Base-by-base conservation (phyloP, 2,329 filamentous ascomycete genomes). In the Penicillium sp. region DNA sequence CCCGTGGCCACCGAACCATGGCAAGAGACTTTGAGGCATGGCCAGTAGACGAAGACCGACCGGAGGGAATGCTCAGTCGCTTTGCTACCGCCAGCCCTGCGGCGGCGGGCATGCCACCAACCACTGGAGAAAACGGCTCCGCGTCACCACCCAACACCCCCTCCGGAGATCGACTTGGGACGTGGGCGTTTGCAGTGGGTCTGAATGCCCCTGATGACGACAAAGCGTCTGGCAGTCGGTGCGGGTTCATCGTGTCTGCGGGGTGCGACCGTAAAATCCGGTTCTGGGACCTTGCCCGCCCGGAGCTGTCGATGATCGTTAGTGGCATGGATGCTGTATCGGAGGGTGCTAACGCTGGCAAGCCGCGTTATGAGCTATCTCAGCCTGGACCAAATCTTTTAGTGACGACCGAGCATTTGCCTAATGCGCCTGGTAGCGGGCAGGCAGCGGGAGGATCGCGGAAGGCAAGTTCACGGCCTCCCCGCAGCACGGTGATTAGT, bases 261-360 rank as follows among this genome's bases (percentile, higher is more conserved):
- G 93, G 93, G 0, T 90, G 90, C 11, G 95, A 98, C 74, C 91
- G 90, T 76, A 95, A 90, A 74, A 84, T 99, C 19, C 86, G 95
- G 10, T 98, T 96, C 76, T 99, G 95, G 95, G 93, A 99, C 70
- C 82, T 95, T 14, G 82, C 86, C 10, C 87, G 87, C 10, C 82
- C 91, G 10, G 91, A 96, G 68, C 84, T 86, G 57, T 96, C 91
- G 41, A 81, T 83, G 55, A 84, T 97, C 14, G 88, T 96, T 62
- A 96, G 90, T 70, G 93, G 93, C 0, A 79, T 92, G 11, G 84
- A 86, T 56, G 75, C 80, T 2, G 88, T 91, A 33, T 88, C 92
- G 57, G 79, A 84, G 33, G 71, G 69, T 14, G 63, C 64, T 6
- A 55, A 65, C 5, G 65, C 64, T 26, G 64, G 67, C 22, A 87